A percentile compares a stretch with the other conserved stretches of the same genome.
Evolutionary conservation across 805 yeast genomes (phyloP).

Genomic region (Zygosaccharomyces lentus): DNA sequence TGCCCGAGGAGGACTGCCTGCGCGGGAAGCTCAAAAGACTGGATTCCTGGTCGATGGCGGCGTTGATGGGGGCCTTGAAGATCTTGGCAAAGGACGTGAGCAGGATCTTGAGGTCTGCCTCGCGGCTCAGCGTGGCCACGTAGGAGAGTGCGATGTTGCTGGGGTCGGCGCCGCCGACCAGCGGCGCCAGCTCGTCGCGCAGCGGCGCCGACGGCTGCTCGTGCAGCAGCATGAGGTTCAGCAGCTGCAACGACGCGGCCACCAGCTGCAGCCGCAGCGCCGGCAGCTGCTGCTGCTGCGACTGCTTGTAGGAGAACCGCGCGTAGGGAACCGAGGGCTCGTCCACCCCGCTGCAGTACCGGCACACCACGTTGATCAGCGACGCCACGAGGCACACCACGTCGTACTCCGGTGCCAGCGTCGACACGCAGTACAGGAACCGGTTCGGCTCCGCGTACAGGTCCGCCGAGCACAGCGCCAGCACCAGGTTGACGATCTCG

Average conservation of each 20-base stretch:
- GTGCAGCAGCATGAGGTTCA: constrained; percentile 44
- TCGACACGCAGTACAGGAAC: constrained; percentile 53
- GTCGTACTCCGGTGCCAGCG: constrained; percentile 46
- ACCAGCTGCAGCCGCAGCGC: constrained; percentile 43
- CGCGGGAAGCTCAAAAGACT: constrained; percentile 32
- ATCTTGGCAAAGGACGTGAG: constrained; percentile 46
- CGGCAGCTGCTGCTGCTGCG: constrained; percentile 21
- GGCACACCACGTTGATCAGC: constrained; percentile 56
- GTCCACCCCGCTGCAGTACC: constrained; percentile 42
- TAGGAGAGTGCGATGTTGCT: constrained; percentile 54
- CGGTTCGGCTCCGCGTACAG: constrained; percentile 53
- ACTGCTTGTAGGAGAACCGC: constrained; percentile 13
- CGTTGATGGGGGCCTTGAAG: constrained; percentile 43
- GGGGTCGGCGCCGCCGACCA: constrained; percentile 36
- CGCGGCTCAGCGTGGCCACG: constrained; percentile 50
- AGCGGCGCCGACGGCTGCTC: background rate
- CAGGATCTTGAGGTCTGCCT: constrained; percentile 50
- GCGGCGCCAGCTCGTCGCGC: constrained; percentile 4
- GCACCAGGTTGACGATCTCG: constrained; percentile 59
- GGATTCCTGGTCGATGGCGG: constrained; percentile 37
- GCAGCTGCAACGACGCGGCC: constrained; percentile 55
- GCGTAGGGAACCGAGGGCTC: constrained; percentile 28
- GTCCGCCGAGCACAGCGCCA: constrained; percentile 57
- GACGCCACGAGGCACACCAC: constrained; percentile 59
- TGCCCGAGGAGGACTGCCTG: constrained; percentile 11